These are phyloP conservation scores for Penicillium mononematosum DNA, from an alignment of 495 filamentous ascomycete genomes.

Conservation along the genomic window DNA sequence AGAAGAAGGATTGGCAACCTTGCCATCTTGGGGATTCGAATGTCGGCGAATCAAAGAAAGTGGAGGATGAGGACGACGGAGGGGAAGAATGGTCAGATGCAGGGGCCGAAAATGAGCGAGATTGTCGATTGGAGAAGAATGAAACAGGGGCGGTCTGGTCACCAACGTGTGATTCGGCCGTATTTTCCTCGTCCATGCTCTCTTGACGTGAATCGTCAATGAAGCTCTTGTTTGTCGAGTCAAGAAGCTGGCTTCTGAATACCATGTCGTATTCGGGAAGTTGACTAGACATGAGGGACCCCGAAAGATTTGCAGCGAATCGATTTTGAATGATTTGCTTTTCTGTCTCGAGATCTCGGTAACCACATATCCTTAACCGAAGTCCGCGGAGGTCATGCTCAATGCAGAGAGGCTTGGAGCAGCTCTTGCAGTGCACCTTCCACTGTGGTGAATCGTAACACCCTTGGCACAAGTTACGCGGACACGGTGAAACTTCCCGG, in stretches of 20 bases:
- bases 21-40: conserved; percentile 48
- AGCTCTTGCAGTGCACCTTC: conserved; percentile 59
- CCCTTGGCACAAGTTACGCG: conserved; percentile 59
- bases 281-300: conserved; percentile 14
- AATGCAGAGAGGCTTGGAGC: conserved; percentile 58
- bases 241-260: conserved; percentile 32
- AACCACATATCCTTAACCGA: conserved; percentile 59
- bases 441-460: conserved; percentile 58
- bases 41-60: conserved; percentile 33
- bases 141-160: conserved; percentile 14
- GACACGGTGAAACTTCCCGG: conserved; percentile 50
- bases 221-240: conserved; percentile 44
- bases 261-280: conserved; percentile 29
- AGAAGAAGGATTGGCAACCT: conserved; percentile 59
- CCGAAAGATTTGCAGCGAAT: conserved; percentile 14
- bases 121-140: conserved; percentile 21
- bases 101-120: conserved; percentile 36
- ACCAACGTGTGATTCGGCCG: conserved; percentile 18
- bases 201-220: conserved; percentile 39
- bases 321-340: conserved; percentile 43
- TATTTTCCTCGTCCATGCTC: conserved; percentile 23
- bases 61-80: conserved; percentile 35
- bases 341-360: conserved; percentile 55
- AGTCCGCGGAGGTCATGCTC: conserved; percentile 62
- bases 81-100: conserved; percentile 46